Evolutionary conservation across 495 filamentous ascomycete species (phyloP).

Genomic region (Penicillium canescens): DNA sequence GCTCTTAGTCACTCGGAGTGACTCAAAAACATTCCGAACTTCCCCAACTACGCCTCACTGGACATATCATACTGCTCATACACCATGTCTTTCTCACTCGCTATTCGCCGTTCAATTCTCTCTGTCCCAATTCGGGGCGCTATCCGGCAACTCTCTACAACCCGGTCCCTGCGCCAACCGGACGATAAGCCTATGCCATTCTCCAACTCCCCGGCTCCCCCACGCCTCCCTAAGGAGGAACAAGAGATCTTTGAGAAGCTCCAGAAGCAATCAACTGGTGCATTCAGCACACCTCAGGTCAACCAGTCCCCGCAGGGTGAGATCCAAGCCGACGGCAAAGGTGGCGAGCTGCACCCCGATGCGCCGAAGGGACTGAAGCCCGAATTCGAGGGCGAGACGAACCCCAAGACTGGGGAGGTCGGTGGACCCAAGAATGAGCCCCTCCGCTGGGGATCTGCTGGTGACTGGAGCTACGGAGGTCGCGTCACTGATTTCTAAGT

Average conservation of each 20-base stretch:
- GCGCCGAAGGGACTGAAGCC: conserved; percentile 71
- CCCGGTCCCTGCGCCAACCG: conserved; percentile 25
- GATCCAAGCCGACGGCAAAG: conserved; percentile 51
- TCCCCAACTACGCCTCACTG: conserved; percentile 1
- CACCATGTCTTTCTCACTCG: conserved; percentile 16
- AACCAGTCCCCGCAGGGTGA: conserved; percentile 29
- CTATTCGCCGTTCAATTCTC: conserved; percentile 19
- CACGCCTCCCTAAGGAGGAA: conserved; percentile 80
- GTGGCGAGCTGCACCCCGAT: conserved; percentile 70
- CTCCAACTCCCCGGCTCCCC: conserved; percentile 66
- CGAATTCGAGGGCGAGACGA: conserved; percentile 91
- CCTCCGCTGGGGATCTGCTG: conserved; percentile 74
- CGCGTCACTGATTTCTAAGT: conserved; percentile 88
- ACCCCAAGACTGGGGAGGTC: conserved; percentile 94
- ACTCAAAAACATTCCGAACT: conserved; percentile 17
- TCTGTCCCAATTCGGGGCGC: conserved; percentile 18
- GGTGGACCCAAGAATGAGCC: conserved; percentile 98
- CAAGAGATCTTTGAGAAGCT: conserved; percentile 92
- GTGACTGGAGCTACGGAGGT: conserved; percentile 97
- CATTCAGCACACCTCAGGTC: conserved; percentile 65
- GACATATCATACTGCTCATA: conserved; percentile 2
- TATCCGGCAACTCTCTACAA: conserved; percentile 37
- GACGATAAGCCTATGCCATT: conserved; percentile 41
- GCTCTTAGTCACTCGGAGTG: conserved; percentile 30
- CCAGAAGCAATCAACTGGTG: conserved; percentile 69